Percentiles rank a stretch among this genome's conserved stretches.
Conservation (phyloP, 805 yeast genomes). For the Spathaspora girioi region DNA sequence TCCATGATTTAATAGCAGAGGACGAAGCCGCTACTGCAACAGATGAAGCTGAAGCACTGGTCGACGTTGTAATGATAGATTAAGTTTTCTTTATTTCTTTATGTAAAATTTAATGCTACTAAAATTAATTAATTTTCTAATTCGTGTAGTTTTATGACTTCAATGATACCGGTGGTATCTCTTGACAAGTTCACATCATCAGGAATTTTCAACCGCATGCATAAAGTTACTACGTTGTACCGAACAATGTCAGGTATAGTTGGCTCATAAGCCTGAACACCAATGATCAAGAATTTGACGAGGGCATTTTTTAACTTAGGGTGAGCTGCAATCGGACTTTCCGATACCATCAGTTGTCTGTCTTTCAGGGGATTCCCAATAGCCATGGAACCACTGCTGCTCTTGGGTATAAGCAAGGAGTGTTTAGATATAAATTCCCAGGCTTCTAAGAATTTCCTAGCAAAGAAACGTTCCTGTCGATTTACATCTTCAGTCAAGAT, state of each 20-base stretch:
- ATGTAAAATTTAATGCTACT: neutral
- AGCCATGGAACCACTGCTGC: neutral
- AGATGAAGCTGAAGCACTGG: neutral
- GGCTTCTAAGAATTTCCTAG: conserved; percentile 43
- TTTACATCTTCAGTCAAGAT: conserved; percentile 27
- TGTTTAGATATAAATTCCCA: conserved; percentile 29
- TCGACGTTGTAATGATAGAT: neutral
- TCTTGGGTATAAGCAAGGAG: conserved; percentile 3
- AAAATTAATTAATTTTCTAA: neutral
- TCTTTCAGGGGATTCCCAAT: neutral
- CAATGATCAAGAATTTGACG: conserved; percentile 28
- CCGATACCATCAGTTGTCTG: conserved; percentile 3
- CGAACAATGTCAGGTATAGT: conserved; percentile 37
- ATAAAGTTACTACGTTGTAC: conserved; percentile 30
- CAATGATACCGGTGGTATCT: conserved; percentile 25
- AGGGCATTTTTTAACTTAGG: conserved; percentile 4
- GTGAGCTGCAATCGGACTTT: conserved; percentile 2
- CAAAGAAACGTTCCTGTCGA: conserved; percentile 45
- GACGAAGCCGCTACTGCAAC: conserved; percentile 1
- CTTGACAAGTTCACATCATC: conserved; percentile 13
- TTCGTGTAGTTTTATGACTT: conserved; percentile 20
- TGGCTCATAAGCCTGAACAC: conserved; percentile 38
- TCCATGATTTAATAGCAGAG: conserved; percentile 29
- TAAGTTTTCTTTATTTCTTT: neutral
- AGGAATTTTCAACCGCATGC: conserved; percentile 25